Evolutionary conservation across 2,329 filamentous ascomycete species (phyloP), one percentile per base, ranked within the genome.

Genomic region (Moelleriella libera): DNA sequence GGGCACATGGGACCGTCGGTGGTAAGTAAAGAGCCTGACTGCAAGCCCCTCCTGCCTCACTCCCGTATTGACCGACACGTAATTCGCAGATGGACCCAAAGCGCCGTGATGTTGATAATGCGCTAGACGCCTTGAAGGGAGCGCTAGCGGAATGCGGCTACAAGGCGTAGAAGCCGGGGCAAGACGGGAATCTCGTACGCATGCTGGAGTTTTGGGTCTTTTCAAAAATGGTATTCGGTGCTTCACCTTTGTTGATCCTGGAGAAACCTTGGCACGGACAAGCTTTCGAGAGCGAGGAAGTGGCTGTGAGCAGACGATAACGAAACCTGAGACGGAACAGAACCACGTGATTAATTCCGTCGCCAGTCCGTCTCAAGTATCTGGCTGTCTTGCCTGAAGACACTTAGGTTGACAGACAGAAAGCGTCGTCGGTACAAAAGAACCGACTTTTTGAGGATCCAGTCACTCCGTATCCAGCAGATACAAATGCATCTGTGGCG

Each of bases 1-100:
- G 92, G 92, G 42, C 92, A 97, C 66, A 98, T 98, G 92, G 92
- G 92, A 56, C 87, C 97, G 52, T 92, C 85, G 61, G 84, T 89
- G 55, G 79, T 82, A 68, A 68, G 78, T 3, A 21, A 21, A 21
- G 21, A 21, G 21, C 21, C 21, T 21, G 21, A 21, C 3, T 12
- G 34, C 34, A 37, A 3, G 12, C 4, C 34, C 34, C 12, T 37
- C 8, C 34, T 4, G 34, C 12, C 8, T 37, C 34, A 9, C 4
- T 37, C 12, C 12, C 12, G 5, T 37, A 9, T 37, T 12, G 34
- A 12, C 34, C 12, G 5, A 37, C 34, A 12, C 34, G 12, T 14
- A 6, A 4, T 7, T 30, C 43, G 50, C 47, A 81, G 68, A 86
- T 82, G 58, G 87, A 96, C 60, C 76, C 86, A 30, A 78, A 78